Evolutionary conservation across 2,329 filamentous ascomycete genomes (phyloP).

Genomic region (Aureobasidium sp.): DNA sequence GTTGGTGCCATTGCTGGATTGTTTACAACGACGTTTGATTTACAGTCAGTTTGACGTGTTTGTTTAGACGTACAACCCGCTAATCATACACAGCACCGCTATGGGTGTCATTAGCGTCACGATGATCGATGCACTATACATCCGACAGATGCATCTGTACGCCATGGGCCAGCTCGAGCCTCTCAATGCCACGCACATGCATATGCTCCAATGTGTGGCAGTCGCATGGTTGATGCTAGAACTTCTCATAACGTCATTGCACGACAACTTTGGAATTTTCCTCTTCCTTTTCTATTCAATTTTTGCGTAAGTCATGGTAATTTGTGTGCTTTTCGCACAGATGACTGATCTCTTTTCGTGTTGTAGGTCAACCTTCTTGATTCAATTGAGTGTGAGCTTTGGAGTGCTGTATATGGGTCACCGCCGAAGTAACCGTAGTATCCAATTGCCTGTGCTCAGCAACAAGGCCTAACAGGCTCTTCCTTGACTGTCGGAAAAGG

Average conservation of each 20-base stretch:
- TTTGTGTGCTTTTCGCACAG: background rate
- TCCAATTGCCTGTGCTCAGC: background rate
- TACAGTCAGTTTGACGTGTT: background rate
- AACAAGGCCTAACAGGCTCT: background rate
- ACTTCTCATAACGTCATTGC: background rate
- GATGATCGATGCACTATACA: background rate
- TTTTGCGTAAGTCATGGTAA: background rate
- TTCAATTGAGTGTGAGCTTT: background rate
- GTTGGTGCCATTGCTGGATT: background rate
- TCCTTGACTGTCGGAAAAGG: background rate
- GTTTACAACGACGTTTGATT: background rate
- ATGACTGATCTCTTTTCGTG: background rate
- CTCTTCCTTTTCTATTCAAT: background rate
- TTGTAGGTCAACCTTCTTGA: background rate
- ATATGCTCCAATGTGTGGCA: background rate
- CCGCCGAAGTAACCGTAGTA: background rate
- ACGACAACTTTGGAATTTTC: background rate
- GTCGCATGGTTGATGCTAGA: background rate
- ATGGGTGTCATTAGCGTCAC: background rate
- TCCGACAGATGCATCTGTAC: background rate
- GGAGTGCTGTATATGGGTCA: background rate
- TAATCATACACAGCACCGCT: background rate
- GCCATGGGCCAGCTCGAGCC: background rate
- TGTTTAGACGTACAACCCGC: background rate
- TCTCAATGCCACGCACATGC: background rate